Percentiles rank a stretch among this genome's conserved stretches.
Evolutionary conservation across 2,329 filamentous ascomycete genomes (phyloP).

Genomic region (Epichloe gansuensis): DNA sequence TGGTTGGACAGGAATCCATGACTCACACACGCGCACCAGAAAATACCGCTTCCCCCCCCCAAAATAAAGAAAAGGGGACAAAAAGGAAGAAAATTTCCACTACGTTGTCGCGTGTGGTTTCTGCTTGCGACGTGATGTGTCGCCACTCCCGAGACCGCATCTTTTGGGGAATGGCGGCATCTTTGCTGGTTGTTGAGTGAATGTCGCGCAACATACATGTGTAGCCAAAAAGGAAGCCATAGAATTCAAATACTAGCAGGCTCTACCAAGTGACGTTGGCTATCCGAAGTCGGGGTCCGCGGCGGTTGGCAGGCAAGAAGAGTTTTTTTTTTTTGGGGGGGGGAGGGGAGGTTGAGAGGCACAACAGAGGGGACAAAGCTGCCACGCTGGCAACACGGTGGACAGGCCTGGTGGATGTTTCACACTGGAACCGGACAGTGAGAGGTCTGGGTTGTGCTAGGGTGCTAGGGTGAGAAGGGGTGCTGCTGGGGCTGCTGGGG

Average conservation of each 20-base stretch:
- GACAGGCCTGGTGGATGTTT: conserved; percentile 6
- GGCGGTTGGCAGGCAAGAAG: neutral
- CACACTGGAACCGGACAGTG: conserved; percentile 5
- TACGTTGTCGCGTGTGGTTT: conserved; percentile 5
- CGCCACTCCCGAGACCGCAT: conserved; percentile 2
- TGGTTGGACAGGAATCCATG: conserved; percentile 16
- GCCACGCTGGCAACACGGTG: neutral
- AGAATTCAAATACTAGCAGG: too few species aligned
- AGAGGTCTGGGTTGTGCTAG: conserved; percentile 6
- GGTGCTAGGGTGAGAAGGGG: conserved; percentile 11
- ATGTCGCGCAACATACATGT: too few species aligned
- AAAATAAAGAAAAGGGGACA: neutral
- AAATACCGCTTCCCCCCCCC: conserved; percentile 1
- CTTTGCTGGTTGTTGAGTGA: too few species aligned
- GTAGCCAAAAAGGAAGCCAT: too few species aligned
- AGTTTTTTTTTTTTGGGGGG: neutral
- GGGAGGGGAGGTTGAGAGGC: too few species aligned
- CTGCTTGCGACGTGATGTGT: conserved; percentile 8
- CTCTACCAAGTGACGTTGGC: too few species aligned
- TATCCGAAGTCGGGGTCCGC: too few species aligned
- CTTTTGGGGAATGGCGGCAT: neutral
- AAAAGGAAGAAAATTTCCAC: conserved; percentile 8
- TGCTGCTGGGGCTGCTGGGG: conserved; percentile 10
- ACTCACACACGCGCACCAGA: conserved; percentile 13
- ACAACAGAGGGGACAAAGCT: neutral